Evolutionary conservation across 345 rosid genomes (phyloP).

Genomic region (Dipteronia sinensis): DNA sequence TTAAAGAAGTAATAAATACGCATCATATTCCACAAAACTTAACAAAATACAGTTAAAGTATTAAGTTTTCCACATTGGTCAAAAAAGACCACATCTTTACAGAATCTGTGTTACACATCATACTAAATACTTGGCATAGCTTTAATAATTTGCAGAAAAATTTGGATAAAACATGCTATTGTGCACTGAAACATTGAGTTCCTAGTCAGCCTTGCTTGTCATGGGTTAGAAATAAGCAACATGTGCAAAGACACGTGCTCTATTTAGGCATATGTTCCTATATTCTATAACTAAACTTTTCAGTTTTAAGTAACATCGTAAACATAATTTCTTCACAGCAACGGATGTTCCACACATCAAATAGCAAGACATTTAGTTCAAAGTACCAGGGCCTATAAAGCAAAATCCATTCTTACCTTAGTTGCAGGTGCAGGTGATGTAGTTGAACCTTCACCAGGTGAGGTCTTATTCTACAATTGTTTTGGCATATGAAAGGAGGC

Average conservation of each 20-base stretch:
- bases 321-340: background rate
- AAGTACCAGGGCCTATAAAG: background rate
- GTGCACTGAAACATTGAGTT: background rate
- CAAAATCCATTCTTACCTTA: slow-evolving; percentile 33
- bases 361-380: background rate
- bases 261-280: background rate
- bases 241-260: background rate
- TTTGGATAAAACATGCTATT: background rate
- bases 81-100: background rate
- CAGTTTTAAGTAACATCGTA: background rate
- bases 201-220: background rate
- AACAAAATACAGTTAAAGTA: too few species aligned
- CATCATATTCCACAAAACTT: too few species aligned
- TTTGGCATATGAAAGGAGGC: background rate
- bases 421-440: slow-evolving; percentile 44
- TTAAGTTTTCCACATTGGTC: too few species aligned
- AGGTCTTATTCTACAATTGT: slow-evolving; percentile 48
- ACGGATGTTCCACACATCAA: background rate
- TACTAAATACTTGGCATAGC: background rate
- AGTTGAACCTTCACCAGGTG: slow-evolving; percentile 56
- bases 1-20: too few species aligned
- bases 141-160: background rate
- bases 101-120: background rate
- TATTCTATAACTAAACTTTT: background rate
- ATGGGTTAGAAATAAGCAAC: background rate